Conservation (phyloP, 371 early-diverging fungal species). For the Nosema granulosis region DNA sequence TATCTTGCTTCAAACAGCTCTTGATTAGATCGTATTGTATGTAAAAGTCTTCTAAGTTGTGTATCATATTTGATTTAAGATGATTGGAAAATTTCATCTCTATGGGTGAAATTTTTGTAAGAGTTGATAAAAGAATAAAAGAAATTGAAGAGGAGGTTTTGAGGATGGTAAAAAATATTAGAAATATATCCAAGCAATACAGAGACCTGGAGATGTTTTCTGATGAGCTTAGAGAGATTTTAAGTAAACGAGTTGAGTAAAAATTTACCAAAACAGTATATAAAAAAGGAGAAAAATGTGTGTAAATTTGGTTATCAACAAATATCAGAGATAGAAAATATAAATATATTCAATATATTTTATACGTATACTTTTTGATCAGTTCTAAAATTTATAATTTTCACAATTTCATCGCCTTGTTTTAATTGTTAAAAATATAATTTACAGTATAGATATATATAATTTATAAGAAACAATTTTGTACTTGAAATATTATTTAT, state of each 20-base stretch:
- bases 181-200: slow-evolving; percentile 36
- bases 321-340: no score
- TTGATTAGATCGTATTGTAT: slow-evolving; percentile 57
- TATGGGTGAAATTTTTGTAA: slow-evolving; percentile 38
- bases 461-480: no score
- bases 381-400: no score
- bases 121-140: slow-evolving; percentile 19
- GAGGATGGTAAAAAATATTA: slow-evolving; percentile 26
- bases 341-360: no score
- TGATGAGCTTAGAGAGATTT: neutral
- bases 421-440: no score
- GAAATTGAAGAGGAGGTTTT: slow-evolving; percentile 29
- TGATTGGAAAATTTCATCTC: slow-evolving; percentile 63
- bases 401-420: no score
- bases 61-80: slow-evolving; percentile 62
- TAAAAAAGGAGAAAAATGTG: no score
- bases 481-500: no score
- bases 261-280: no score
- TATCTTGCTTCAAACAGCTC: slow-evolving; percentile 9
- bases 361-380: no score
- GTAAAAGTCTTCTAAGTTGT: slow-evolving; percentile 65
- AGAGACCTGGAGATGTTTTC: neutral
- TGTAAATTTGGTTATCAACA: no score
- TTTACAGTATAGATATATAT: no score
- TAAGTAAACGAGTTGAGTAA: neutral